These are phyloP conservation scores for Pittosporum tobira DNA, from an alignment of 129 eudicot genomes.

Conservation along the genomic window DNA sequence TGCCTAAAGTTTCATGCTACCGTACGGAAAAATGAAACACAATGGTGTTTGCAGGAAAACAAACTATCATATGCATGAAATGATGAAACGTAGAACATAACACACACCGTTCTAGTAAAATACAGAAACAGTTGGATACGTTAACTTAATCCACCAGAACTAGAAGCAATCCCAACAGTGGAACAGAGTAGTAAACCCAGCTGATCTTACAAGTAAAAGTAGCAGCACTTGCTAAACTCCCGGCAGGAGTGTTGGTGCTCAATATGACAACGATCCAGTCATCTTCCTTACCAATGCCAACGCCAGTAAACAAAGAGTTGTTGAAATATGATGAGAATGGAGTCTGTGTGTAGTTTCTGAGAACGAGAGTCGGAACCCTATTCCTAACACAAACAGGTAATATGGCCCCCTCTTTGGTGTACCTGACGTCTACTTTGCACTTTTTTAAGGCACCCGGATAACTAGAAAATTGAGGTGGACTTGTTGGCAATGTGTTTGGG, in stretches of 20 bases:
- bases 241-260: conserved; percentile 39
- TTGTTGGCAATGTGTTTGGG: conserved; percentile 25
- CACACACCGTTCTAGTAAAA: no score
- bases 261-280: conserved; percentile 69
- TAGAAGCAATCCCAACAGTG: no score
- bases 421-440: conserved; percentile 42
- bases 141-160: no score
- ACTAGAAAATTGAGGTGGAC: conserved; percentile 24
- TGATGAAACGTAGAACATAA: no score
- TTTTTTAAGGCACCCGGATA: conserved; percentile 31
- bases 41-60: no score
- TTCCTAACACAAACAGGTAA: conserved; percentile 55
- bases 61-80: no score
- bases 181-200: no score
- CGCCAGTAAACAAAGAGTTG: conserved; percentile 46
- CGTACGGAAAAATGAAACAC: no score
- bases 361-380: conserved; percentile 45
- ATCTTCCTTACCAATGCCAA: conserved; percentile 54
- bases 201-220: no score
- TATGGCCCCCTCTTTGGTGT: conserved; percentile 41
- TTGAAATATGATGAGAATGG: conserved; percentile 38
- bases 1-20: no score
- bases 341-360: conserved; percentile 67
- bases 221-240: conserved; percentile 42
- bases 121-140: no score